phyloP scores from a whole-genome alignment of 2,329 filamentous ascomycete species.

The Hypomyces perniciosus region DNA sequence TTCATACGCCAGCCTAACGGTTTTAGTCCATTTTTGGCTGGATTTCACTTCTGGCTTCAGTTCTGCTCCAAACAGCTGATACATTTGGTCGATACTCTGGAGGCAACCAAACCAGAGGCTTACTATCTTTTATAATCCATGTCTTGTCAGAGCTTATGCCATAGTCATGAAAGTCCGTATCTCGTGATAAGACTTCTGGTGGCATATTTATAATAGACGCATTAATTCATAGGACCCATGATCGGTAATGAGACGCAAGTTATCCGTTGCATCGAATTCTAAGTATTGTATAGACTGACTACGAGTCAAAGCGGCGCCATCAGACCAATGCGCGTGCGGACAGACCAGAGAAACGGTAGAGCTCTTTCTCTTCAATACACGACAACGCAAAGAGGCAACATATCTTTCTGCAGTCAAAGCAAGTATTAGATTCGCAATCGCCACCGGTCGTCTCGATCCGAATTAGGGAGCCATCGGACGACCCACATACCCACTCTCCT shows the following conservation, averaged over 20 bases:
- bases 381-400: too few relatives aligned
- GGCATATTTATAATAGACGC: neutral
- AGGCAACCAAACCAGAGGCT: constrained; percentile 13
- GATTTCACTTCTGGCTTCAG: too few relatives aligned
- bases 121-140: constrained; percentile 12
- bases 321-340: too few relatives aligned
- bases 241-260: neutral
- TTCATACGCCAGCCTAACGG: too few relatives aligned
- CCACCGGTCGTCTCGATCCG: too few relatives aligned
- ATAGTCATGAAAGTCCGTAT: neutral
- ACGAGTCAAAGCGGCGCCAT: neutral
- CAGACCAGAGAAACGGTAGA: too few relatives aligned
- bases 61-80: neutral
- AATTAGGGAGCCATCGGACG: too few relatives aligned
- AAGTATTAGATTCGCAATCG: too few relatives aligned
- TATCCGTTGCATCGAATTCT: neutral
- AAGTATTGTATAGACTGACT: neutral
- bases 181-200: neutral
- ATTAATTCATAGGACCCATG: neutral
- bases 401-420: too few relatives aligned
- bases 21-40: too few relatives aligned
- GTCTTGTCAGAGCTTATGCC: constrained; percentile 6
- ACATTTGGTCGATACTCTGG: constrained; percentile 9
- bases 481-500: too few relatives aligned
- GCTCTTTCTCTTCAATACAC: too few relatives aligned